Percentiles rank a stretch among this genome's conserved stretches.
These are phyloP conservation scores for Blepharisma undulans DNA, from an alignment of 169 alveolate species.

Conservation along the genomic window DNA sequence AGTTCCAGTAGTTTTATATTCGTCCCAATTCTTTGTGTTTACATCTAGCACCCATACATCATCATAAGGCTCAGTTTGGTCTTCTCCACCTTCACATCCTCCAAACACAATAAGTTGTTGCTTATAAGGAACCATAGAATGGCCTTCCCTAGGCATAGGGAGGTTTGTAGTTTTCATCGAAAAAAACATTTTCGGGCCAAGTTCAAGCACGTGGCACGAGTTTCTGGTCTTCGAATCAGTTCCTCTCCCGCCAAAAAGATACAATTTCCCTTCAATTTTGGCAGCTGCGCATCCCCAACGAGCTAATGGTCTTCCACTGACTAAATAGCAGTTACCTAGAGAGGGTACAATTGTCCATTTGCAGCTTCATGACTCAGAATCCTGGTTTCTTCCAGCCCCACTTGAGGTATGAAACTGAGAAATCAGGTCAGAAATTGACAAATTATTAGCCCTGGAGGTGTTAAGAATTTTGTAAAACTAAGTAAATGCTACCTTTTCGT, in stretches of 20 bases:
- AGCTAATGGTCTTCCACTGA: slow-evolving; percentile 1
- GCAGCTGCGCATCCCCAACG: slow-evolving; percentile 36
- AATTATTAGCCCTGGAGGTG: background rate
- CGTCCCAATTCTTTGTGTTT: background rate
- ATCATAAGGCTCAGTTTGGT: background rate
- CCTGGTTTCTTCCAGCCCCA: background rate
- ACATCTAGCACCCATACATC: slow-evolving; percentile 16
- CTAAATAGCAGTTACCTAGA: background rate
- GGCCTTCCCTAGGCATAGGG: slow-evolving; percentile 15
- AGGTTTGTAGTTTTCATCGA: background rate
- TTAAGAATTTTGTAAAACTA: background rate
- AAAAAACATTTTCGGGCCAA: background rate
- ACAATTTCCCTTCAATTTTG: background rate
- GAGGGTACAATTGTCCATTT: background rate
- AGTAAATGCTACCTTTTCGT: background rate
- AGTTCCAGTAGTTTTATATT: background rate
- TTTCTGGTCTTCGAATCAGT: slow-evolving; percentile 25
- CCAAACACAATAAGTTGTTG: slow-evolving; percentile 12
- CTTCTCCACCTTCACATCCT: slow-evolving; percentile 38
- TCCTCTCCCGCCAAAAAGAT: slow-evolving; percentile 35
- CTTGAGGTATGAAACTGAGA: background rate
- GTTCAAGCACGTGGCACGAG: background rate
- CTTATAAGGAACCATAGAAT: slow-evolving; percentile 8
- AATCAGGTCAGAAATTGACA: background rate
- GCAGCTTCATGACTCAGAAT: background rate